These are phyloP conservation scores for Pythium brassicae DNA, from an alignment of 352 stramenopile genomes.

Conservation along the genomic window DNA sequence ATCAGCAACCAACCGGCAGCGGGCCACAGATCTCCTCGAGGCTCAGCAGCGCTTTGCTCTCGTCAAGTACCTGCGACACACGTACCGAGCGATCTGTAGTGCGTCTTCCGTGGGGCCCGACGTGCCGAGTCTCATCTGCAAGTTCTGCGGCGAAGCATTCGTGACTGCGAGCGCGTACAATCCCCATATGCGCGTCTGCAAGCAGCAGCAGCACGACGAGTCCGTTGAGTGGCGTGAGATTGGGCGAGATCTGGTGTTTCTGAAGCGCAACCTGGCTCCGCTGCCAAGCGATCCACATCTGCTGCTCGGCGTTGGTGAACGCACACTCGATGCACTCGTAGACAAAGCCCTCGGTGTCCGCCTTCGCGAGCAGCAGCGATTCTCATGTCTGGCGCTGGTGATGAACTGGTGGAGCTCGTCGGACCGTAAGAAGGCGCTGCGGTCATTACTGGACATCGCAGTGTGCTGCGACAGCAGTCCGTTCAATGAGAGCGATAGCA, in stretches of 20 bases:
- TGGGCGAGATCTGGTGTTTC: constrained; percentile 4
- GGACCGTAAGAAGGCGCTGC: background rate
- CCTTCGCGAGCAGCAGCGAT: background rate
- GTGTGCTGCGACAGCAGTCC: background rate
- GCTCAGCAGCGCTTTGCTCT: constrained; percentile 8
- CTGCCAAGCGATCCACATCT: background rate
- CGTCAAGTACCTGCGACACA: constrained; percentile 5
- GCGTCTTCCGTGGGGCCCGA: background rate
- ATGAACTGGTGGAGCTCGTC: background rate
- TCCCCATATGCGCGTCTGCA: constrained; percentile 2
- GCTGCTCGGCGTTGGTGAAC: background rate
- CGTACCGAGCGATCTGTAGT: constrained; percentile 1
- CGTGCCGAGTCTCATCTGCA: constrained; percentile 6
- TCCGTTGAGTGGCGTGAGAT: constrained; percentile 11
- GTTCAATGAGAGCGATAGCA: background rate
- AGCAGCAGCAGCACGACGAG: background rate
- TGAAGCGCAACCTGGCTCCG: background rate
- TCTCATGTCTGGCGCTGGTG: background rate
- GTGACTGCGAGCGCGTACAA: constrained; percentile 5
- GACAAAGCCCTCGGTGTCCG: background rate
- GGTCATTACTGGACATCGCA: background rate
- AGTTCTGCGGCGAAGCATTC: constrained; percentile 8
- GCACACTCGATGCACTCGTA: background rate
- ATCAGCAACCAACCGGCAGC: constrained; percentile 1
- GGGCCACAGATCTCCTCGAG: background rate